Evolutionary conservation across 768 basidiomycete genomes (phyloP), one percentile per base, ranked within the genome.

Genomic region (Trametes villosa): DNA sequence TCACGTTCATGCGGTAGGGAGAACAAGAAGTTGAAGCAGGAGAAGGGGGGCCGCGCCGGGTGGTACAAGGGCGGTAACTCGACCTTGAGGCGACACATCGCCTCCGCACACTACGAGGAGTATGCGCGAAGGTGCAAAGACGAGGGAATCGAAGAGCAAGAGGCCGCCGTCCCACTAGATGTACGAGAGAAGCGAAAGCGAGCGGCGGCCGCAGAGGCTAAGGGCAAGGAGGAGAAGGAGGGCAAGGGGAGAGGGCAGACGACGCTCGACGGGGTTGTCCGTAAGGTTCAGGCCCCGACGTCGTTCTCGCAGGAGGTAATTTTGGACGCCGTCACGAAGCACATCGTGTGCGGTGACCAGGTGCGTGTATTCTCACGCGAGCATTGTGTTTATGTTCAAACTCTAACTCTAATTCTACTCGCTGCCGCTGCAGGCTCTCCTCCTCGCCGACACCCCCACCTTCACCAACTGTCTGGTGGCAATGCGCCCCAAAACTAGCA

Each of bases 291-390:
- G 22, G 22, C 31, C 15, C 55, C 41, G 22, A 58, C 34, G 2
- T 9, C 13, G 29, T 58, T 58, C 49, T 50, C 49, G 20, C 34
- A 22, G 7, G 57, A 58, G 27, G 47, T 6, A 1, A 58, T 58
- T 6, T 12, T 50, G 12, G n/a, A 50, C 8, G n/a, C 27, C 22
- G 34, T 50, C 8, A 41, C 38, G 1, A 36, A 46, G 31, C 42
- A 24, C n/a, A 42, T 56, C 22, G 54, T 56, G 2, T 29, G 24
- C 9, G 31, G 54, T 29, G 42, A 31, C 44, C 42, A 47, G n/a
- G 40, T 53, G n/a, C 36, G 34, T 54, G 7, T 29, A 18, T 29
- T 34, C 33, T 34, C 33, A 34, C 13, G 33, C 33, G 13, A n/a
- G n/a, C n/a, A n/a, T n/a, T n/a, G n/a, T 34, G 33, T 13, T 13